These are phyloP conservation scores for Coffea canephora DNA, from an alignment of 257 asterid species.

Conservation along the genomic window DNA sequence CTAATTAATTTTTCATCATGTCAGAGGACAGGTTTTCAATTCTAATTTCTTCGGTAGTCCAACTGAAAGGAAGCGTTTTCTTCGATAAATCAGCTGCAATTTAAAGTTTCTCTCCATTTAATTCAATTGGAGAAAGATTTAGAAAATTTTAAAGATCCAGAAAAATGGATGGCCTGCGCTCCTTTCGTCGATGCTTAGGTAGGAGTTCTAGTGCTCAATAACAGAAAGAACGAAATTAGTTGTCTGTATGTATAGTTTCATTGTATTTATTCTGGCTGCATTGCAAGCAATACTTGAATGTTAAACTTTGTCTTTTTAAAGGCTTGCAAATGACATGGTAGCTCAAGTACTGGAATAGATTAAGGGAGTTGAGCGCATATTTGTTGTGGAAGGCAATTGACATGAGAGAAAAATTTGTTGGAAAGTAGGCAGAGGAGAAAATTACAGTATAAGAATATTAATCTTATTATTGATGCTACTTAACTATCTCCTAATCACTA, in stretches of 20 bases:
- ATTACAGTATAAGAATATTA: slow-evolving; percentile 23
- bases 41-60: neutral
- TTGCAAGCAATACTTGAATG: neutral
- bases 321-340: neutral
- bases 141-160: neutral
- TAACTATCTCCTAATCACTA: slow-evolving; percentile 69
- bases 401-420: slow-evolving; percentile 65
- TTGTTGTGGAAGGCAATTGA: slow-evolving; percentile 59
- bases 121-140: too few species aligned
- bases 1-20: neutral
- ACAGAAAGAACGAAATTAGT: neutral
- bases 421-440: slow-evolving; percentile 59
- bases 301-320: neutral
- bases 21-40: neutral
- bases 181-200: neutral
- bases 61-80: neutral
- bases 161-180: neutral
- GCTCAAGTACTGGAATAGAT: slow-evolving; percentile 12
- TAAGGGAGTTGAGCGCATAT: slow-evolving; percentile 14
- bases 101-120: neutral
- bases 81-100: neutral
- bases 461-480: slow-evolving; percentile 38
- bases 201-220: neutral
- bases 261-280: neutral
- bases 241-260: neutral